A percentile compares a stretch with the other conserved stretches of the same genome.
These are phyloP conservation scores for Heterobasidion occidentale DNA, from an alignment of 1,284 basidiomycete species.

Conservation along the genomic window DNA sequence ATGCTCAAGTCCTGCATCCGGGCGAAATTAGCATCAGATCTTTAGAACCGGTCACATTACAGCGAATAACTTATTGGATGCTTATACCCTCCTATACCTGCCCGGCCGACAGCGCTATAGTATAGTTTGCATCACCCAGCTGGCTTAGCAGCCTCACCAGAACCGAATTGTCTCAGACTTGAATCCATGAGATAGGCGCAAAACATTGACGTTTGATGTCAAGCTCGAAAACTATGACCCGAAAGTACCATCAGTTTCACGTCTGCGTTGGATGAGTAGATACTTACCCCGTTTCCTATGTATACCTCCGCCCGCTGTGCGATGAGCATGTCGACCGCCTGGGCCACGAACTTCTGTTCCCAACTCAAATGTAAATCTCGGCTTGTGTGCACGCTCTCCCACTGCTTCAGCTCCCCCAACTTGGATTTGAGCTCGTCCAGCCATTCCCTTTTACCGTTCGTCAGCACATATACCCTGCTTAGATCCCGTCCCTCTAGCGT, in stretches of 20 bases:
- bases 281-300: conserved; percentile 62
- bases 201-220: conserved; percentile 46
- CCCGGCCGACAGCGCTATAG: no score
- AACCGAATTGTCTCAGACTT: conserved; percentile 30
- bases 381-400: conserved; percentile 35
- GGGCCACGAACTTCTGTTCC: conserved; percentile 34
- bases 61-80: no score
- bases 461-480: conserved; percentile 47
- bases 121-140: no score
- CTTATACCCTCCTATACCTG: no score
- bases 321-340: conserved; percentile 40
- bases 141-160: conserved; percentile 22
- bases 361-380: conserved; percentile 29
- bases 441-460: conserved; percentile 53
- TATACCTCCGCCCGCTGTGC: conserved; percentile 36
- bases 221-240: conserved; percentile 46
- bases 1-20: no score
- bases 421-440: conserved; percentile 36
- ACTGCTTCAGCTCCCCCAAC: conserved; percentile 37
- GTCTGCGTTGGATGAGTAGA: conserved; percentile 2
- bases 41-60: no score
- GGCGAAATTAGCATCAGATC: no score
- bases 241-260: not conserved
- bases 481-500: conserved; percentile 26
- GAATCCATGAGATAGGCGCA: conserved; percentile 40